A percentile compares a stretch with the other conserved stretches of the same genome.
Conservation (phyloP, 1,139 yeast genomes). For the Ashbya aceris region DNA sequence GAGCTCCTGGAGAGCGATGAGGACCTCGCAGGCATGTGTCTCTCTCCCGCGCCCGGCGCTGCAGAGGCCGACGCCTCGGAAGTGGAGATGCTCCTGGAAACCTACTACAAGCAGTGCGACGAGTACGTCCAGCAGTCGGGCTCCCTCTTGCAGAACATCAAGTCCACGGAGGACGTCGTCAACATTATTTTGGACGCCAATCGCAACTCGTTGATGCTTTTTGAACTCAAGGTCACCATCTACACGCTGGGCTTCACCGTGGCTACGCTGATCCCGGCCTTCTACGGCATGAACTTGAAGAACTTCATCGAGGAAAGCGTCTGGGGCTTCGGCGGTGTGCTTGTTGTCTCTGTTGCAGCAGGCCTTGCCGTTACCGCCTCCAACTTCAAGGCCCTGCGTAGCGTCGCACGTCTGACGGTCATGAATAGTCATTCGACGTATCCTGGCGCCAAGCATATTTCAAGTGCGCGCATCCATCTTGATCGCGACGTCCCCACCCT, state of each 20-base stretch:
- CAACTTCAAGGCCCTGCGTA: constrained; percentile 35
- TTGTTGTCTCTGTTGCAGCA: constrained; percentile 32
- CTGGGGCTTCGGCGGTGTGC: constrained; percentile 38
- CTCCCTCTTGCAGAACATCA: constrained; percentile 69
- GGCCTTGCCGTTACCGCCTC: constrained; percentile 35
- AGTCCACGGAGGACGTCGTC: constrained; percentile 91
- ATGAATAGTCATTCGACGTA: constrained; percentile 26
- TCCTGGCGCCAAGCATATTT: constrained; percentile 15
- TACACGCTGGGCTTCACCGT: constrained; percentile 85
- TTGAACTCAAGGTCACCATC: constrained; percentile 75
- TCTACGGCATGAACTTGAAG: constrained; percentile 92
- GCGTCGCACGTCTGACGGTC: constrained; percentile 40
- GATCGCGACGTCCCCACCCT: constrained; percentile 16
- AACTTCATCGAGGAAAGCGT: constrained; percentile 77
- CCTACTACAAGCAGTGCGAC: constrained; percentile 91
- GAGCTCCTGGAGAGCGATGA: constrained; percentile 79
- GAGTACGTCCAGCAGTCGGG: constrained; percentile 94
- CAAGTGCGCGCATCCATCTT: constrained; percentile 16
- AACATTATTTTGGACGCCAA: constrained; percentile 92
- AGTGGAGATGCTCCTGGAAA: constrained; percentile 81
- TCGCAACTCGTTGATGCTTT: constrained; percentile 85
- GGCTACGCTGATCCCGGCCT: constrained; percentile 63
- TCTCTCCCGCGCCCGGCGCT: constrained; percentile 27
- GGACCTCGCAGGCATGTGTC: constrained; percentile 76
- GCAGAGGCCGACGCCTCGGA: constrained; percentile 51